These are phyloP conservation scores for Logfia minima DNA, from an alignment of 129 eudicot species.

Conservation along the genomic window DNA sequence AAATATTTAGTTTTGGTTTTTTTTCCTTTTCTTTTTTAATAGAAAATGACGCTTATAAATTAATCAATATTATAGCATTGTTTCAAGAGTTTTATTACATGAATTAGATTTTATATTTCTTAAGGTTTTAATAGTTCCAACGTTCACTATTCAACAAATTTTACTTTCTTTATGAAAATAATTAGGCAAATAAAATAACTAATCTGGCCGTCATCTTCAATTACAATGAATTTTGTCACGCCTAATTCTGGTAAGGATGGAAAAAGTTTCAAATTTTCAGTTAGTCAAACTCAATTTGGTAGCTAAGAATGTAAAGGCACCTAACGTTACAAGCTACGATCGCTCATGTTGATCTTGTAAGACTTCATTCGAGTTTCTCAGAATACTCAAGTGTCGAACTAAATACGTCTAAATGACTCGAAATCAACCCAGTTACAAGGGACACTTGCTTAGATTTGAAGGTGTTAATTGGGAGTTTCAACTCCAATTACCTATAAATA, in stretches of 20 bases:
- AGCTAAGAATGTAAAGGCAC: not conserved
- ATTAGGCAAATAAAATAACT: slow-evolving; percentile 13
- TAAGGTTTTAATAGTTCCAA: too few relatives aligned
- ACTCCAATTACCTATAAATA: not conserved
- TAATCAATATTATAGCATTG: too few relatives aligned
- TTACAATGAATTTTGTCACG: not conserved
- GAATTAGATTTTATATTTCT: too few relatives aligned
- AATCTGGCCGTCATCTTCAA: not conserved
- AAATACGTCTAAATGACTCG: not conserved
- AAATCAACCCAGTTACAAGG: not conserved
- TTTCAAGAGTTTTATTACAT: too few relatives aligned
- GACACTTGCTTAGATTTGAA: not conserved
- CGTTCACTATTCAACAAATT: not conserved
- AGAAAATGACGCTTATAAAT: too few relatives aligned
- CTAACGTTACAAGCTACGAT: not conserved
- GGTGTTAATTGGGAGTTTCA: too few relatives aligned
- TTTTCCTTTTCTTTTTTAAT: too few relatives aligned
- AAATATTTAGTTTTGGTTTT: too few relatives aligned
- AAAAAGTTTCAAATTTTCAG: not conserved
- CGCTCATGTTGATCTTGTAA: not conserved
- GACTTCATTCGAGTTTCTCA: not conserved
- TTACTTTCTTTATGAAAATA: not conserved
- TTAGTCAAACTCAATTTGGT: not conserved
- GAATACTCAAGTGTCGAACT: not conserved
- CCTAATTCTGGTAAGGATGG: slow-evolving; percentile 13